phyloP scores from a whole-genome alignment of 139 green algal genomes.

The Asterochloris erici region DNA sequence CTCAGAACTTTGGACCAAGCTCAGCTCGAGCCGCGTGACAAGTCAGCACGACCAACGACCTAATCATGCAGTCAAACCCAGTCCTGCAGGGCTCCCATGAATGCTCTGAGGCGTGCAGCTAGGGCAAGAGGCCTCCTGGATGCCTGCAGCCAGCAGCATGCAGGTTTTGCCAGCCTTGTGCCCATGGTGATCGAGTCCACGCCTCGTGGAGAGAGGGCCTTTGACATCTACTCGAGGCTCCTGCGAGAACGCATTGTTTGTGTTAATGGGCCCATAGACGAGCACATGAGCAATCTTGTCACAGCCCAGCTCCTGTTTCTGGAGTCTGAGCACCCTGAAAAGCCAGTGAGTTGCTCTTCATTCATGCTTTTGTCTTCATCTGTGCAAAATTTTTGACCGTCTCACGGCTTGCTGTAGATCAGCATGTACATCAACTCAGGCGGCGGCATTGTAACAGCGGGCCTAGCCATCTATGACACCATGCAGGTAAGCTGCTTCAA shows the following conservation, averaged over 20 bases:
- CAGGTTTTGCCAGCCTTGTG: slow-evolving; percentile 26
- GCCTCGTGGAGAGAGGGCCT: slow-evolving; percentile 70
- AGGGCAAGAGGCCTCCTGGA: no score
- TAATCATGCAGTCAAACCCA: no score
- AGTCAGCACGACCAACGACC: no score
- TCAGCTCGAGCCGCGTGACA: no score
- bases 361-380: not conserved
- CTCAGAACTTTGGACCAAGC: no score
- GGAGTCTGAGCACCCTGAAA: slow-evolving; percentile 91
- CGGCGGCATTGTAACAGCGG: slow-evolving; percentile 87
- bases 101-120: no score
- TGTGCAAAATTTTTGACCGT: no score
- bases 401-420: slow-evolving; percentile 55
- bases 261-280: slow-evolving; percentile 82
- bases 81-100: no score
- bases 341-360: slow-evolving; percentile 54
- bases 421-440: slow-evolving; percentile 97
- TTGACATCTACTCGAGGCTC: slow-evolving; percentile 92
- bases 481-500: slow-evolving; percentile 72
- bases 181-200: slow-evolving; percentile 69
- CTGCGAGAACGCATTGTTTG: slow-evolving; percentile 90
- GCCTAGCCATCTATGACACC: slow-evolving; percentile 97
- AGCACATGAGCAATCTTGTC: slow-evolving; percentile 72
- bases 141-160: not conserved
- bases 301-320: slow-evolving; percentile 93